Conservation (phyloP, 2,329 filamentous ascomycete genomes). For the Trichoderma sp. region DNA sequence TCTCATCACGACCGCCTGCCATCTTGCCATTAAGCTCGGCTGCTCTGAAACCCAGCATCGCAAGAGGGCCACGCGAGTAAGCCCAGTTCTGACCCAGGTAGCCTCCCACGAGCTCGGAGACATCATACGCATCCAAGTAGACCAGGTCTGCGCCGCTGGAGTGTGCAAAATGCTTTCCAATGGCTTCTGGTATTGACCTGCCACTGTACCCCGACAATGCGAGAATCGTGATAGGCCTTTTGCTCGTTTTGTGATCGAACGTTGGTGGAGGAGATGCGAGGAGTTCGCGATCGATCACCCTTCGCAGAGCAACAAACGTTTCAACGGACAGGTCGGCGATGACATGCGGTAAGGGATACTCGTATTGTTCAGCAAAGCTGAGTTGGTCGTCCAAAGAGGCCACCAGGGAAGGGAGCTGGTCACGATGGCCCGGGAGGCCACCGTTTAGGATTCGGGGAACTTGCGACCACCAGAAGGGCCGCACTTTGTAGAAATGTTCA, state of each 20-base stretch:
- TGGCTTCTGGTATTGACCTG: slow-evolving; percentile 43
- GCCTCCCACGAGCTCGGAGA: slow-evolving; percentile 69
- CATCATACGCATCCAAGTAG: slow-evolving; percentile 66
- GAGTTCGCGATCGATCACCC: slow-evolving; percentile 38
- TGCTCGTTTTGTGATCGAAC: slow-evolving; percentile 40
- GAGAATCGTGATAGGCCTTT: slow-evolving; percentile 45
- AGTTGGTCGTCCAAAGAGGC: slow-evolving; percentile 37
- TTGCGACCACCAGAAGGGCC: slow-evolving; percentile 49
- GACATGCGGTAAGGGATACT: slow-evolving; percentile 41
- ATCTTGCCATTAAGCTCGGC: slow-evolving; percentile 58
- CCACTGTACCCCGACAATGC: slow-evolving; percentile 46
- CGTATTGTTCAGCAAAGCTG: slow-evolving; percentile 38
- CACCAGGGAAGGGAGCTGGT: slow-evolving; percentile 37
- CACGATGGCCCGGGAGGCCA: slow-evolving; percentile 37
- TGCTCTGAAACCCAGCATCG: slow-evolving; percentile 59
- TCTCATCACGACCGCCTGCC: slow-evolving; percentile 49
- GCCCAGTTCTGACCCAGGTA: slow-evolving; percentile 67
- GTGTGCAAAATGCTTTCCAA: slow-evolving; percentile 65
- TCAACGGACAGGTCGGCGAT: slow-evolving; percentile 42
- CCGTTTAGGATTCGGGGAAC: slow-evolving; percentile 42
- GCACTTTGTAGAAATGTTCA: slow-evolving; percentile 40
- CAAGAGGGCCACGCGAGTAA: slow-evolving; percentile 51
- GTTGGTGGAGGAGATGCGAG: slow-evolving; percentile 34
- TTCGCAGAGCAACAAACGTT: slow-evolving; percentile 40
- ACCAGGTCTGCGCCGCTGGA: slow-evolving; percentile 68